Evolutionary conservation across 2,329 filamentous ascomycete species (phyloP).

Genomic region (Ophiocordyceps camponoti-floridani): DNA sequence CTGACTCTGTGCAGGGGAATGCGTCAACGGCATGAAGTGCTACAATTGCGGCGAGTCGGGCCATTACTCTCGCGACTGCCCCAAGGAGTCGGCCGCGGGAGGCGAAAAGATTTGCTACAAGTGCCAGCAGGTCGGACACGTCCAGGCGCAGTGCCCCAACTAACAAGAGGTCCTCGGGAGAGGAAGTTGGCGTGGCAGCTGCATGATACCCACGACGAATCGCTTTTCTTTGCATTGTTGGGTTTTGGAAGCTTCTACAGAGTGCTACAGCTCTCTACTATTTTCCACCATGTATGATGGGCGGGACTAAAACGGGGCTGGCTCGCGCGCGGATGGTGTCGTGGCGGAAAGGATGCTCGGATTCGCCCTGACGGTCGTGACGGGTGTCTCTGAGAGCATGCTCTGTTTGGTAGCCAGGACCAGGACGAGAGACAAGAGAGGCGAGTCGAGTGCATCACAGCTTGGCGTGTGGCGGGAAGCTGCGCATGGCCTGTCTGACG

Average conservation of each 20-base stretch:
- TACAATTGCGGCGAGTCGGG: constrained; percentile 96
- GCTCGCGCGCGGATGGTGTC: constrained; percentile 10
- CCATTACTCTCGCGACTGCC: constrained; percentile 90
- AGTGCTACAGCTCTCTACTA: constrained; percentile 1
- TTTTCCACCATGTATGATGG: constrained; percentile 12
- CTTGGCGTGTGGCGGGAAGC: constrained; percentile 58
- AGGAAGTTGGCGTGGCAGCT: constrained; percentile 21
- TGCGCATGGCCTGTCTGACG: constrained; percentile 67
- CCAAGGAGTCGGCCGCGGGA: constrained; percentile 67
- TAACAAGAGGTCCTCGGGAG: constrained; percentile 17
- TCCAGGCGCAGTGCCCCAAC: constrained; percentile 86
- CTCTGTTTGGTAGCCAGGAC: constrained; percentile 16
- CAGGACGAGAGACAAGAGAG: constrained; percentile 9
- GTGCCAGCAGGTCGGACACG: constrained; percentile 69
- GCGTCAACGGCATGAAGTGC: constrained; percentile 98
- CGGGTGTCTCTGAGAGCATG: constrained; percentile 5
- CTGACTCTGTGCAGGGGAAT: constrained; percentile 43
- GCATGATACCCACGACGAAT: constrained; percentile 23
- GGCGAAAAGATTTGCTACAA: constrained; percentile 98
- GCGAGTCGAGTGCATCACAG: constrained; percentile 28
- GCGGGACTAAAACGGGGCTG: constrained; percentile 13
- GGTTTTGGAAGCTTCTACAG: no score
- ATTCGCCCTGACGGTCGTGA: constrained; percentile 11
- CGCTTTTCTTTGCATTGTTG: background rate
- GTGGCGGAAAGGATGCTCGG: constrained; percentile 8